phyloP scores from a whole-genome alignment of 768 basidiomycete genomes.

The Omphalotus guepiniiformis region DNA sequence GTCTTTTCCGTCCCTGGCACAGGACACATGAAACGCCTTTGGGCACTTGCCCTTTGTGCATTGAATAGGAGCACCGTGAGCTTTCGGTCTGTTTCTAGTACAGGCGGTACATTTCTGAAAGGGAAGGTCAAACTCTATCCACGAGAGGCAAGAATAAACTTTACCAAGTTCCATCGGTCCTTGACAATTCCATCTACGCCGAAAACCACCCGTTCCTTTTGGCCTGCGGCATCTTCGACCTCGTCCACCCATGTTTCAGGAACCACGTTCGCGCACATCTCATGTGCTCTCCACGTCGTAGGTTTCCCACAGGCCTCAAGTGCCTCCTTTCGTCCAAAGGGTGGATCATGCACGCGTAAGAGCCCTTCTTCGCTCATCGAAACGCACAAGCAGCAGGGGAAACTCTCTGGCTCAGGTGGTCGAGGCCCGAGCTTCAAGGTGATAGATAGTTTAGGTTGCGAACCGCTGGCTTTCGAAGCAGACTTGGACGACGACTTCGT shows the following conservation, averaged over 20 bases:
- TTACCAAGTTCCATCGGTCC: conserved; percentile 89
- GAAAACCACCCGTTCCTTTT: conserved; percentile 56
- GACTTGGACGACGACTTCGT: conserved; percentile 30
- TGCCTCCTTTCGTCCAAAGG: conserved; percentile 48
- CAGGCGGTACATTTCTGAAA: conserved; percentile 87
- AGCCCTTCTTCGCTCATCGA: conserved; percentile 50
- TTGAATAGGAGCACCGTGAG: conserved; percentile 82
- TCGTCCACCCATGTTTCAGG: conserved; percentile 93
- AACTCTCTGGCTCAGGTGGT: conserved; percentile 49
- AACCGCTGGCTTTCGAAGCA: conserved; percentile 9
- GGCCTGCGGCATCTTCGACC: conserved; percentile 39
- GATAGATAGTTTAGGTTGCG: conserved; percentile 42
- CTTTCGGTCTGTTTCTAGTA: conserved; percentile 58
- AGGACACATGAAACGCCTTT: conserved; percentile 90
- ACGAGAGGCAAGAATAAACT: conserved; percentile 22
- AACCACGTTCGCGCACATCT: conserved; percentile 71
- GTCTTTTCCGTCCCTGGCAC: conserved; percentile 60
- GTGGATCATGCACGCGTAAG: conserved; percentile 66
- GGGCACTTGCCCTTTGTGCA: conserved; percentile 94
- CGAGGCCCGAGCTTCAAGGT: conserved; percentile 67
- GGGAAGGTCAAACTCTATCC: background rate
- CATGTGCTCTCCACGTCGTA: conserved; percentile 72
- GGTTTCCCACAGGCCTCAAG: conserved; percentile 42
- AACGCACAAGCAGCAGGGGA: conserved; percentile 69
- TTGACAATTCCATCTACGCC: conserved; percentile 87